Evolutionary conservation across 2,329 filamentous ascomycete genomes (phyloP), one percentile per base, ranked within the genome.

Genomic region (Botryotinia convoluta): DNA sequence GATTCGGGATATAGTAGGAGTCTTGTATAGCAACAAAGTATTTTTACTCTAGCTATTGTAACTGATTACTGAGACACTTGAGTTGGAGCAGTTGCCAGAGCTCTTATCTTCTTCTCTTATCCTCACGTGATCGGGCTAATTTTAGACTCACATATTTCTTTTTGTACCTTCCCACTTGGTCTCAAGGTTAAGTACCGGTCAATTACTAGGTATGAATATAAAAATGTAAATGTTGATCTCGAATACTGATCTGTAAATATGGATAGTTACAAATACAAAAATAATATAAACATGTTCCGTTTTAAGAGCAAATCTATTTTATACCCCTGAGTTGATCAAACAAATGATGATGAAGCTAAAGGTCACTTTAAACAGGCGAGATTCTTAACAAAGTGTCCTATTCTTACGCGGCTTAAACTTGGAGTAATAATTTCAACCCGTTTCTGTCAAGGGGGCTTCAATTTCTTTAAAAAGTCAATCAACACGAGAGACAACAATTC

Each of bases 341-440:
- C 39, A 64, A 22, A 32, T 45, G 61, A 64, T 63, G 61, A 63
- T 63, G 61, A 42, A 42, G 61, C n/a, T 45, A 64, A 44, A 64
- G 35, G 44, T 67, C 37, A 35, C 22, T 63, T 35, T 39, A 35
- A 59, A 65, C 62, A 72, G 29, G 71, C 71, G 71, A 72, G 39
- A 68, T 72, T 72, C 48, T 72, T 72, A 72, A 72, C 71, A 72
- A 72, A 69, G 71, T 73, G 67, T 71, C 72, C 68, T 73, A 59
- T 48, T 48, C 57, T 63, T 62, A 73, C 57, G 65, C 72, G 57
- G 65, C 72, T 64, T 29, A 32, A 64, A 29, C 14, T 42, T 44
- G 37, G 37, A 60, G 44, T 37, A n/a, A 35, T 45, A 37, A 64
- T 65, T 45, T 57, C 39, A 45, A 35, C 32, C 26, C 29, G 22